These are phyloP conservation scores for Tarenaya hassleriana DNA, from an alignment of 345 rosid genomes.

Conservation along the genomic window DNA sequence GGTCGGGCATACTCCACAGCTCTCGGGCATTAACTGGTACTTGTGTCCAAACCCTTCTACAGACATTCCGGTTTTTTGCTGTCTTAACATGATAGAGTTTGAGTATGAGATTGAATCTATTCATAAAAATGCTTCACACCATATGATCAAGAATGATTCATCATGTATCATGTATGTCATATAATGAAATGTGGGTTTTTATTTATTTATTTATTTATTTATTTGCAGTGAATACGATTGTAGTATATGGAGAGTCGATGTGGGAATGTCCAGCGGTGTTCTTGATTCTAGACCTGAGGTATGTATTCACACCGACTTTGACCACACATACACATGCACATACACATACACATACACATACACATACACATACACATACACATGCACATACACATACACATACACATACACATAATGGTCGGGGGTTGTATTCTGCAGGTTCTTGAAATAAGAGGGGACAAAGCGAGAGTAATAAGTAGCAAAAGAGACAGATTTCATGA, in stretches of 20 bases:
- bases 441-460: conserved; percentile 60
- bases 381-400: too few relatives aligned
- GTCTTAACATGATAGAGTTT: too few relatives aligned
- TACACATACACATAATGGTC: too few relatives aligned
- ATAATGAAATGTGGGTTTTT: conserved; percentile 6
- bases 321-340: too few relatives aligned
- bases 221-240: conserved; percentile 64
- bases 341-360: too few relatives aligned
- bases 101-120: not conserved
- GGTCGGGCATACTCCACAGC: conserved; percentile 95
- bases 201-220: too few relatives aligned
- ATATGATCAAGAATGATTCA: not conserved
- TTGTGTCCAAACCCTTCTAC: not conserved
- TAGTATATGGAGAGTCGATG: conserved; percentile 85
- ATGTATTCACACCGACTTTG: not conserved
- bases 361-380: too few relatives aligned
- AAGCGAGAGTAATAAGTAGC: conserved; percentile 65
- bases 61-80: not conserved
- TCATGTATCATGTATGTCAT: too few relatives aligned
- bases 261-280: conserved; percentile 97
- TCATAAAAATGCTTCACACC: not conserved
- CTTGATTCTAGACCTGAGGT: conserved; percentile 92
- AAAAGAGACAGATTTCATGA: conserved; percentile 37
- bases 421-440: conserved; percentile 42
- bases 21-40: conserved; percentile 78